These are phyloP conservation scores for Misopates orontium DNA, from an alignment of 257 asterid species.

Conservation along the genomic window DNA sequence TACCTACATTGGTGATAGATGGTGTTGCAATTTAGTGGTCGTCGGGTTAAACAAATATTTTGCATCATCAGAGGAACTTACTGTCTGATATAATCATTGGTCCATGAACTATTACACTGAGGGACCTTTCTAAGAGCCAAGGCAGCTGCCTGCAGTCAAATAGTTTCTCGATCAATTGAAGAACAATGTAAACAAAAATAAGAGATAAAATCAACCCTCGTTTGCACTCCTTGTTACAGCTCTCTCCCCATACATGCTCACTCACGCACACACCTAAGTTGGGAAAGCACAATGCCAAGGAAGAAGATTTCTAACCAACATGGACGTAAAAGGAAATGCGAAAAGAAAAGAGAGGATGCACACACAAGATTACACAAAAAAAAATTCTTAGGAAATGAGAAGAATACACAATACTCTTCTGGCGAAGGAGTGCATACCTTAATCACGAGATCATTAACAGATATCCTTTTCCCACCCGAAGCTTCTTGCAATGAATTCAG, in stretches of 20 bases:
- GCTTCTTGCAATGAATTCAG: conserved; percentile 89
- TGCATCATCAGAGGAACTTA: conserved; percentile 43
- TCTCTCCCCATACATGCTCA: no score
- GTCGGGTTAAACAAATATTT: conserved; percentile 4
- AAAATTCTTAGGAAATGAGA: not conserved
- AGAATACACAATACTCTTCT: not conserved
- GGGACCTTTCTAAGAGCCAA: conserved; percentile 97
- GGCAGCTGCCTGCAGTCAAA: conserved; percentile 89
- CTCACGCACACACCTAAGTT: not conserved
- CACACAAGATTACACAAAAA: not conserved
- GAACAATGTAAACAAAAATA: not conserved
- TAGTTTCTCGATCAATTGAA: conserved; percentile 8
- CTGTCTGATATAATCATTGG: conserved; percentile 95
- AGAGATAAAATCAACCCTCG: not conserved
- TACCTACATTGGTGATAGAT: conserved; percentile 51
- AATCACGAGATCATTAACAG: conserved; percentile 89
- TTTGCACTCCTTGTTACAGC: not conserved
- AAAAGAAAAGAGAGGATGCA: conserved; percentile 6
- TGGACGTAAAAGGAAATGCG: not conserved
- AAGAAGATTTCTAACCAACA: not conserved
- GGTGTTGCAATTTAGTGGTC: conserved; percentile 16
- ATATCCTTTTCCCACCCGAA: conserved; percentile 92
- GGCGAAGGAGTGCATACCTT: conserved; percentile 55
- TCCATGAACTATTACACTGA: conserved; percentile 97
- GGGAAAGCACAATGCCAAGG: not conserved